Evolutionary conservation across 108 stramenopile genomes (phyloP).

Genomic region (Skeletonema marinoi): DNA sequence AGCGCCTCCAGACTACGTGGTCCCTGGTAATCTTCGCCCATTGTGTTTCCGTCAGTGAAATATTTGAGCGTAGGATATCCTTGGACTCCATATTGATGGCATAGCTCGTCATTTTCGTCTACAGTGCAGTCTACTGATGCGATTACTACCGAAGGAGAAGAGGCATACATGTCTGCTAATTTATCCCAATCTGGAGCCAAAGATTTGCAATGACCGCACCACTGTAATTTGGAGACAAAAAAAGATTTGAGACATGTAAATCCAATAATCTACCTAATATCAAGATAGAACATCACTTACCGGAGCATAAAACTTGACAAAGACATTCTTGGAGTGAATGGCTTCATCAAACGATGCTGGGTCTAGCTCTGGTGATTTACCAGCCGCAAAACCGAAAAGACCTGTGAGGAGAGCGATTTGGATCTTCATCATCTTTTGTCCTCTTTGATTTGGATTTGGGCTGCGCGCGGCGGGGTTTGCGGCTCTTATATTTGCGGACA

Average conservation of each 20-base stretch:
- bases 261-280: neutral
- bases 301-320: slow-evolving; percentile 50
- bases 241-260: neutral
- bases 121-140: slow-evolving; percentile 74
- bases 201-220: slow-evolving; percentile 78
- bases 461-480: too few species aligned
- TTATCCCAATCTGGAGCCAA: slow-evolving; percentile 75
- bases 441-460: too few species aligned
- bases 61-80: slow-evolving; percentile 63
- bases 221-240: neutral
- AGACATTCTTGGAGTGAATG: slow-evolving; percentile 29
- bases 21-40: slow-evolving; percentile 65
- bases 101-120: slow-evolving; percentile 51
- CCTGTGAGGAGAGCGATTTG: neutral
- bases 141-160: slow-evolving; percentile 70
- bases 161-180: slow-evolving; percentile 67
- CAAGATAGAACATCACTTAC: neutral
- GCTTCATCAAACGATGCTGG: slow-evolving; percentile 40
- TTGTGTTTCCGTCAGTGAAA: slow-evolving; percentile 60
- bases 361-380: slow-evolving; percentile 36
- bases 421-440: neutral
- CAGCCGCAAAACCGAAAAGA: neutral
- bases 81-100: slow-evolving; percentile 50
- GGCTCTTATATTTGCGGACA: too few species aligned
- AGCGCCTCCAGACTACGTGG: slow-evolving; percentile 62